Base-by-base conservation (phyloP, 768 basidiomycete species). In the Stropharia rugosoannulata region DNA sequence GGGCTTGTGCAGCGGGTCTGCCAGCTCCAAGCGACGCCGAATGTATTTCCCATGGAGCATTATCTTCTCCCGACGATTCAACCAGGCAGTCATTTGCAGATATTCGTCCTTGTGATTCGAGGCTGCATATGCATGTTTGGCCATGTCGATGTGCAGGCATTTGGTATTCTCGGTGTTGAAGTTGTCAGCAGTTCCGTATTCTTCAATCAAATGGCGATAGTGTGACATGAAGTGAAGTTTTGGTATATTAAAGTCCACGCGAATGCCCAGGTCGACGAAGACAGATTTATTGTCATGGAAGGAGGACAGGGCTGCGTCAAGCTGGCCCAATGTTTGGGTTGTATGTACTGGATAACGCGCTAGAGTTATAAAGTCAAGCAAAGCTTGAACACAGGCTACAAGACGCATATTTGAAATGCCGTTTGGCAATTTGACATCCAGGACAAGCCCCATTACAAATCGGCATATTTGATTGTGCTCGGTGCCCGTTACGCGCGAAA, bases 401-500 rank as follows among this genome's bases (percentile, higher is more conserved):
- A 45, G 43, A 13, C 22, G 12, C 16, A 7, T 13, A 7, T 7
- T 45, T 32, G 43, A 45, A 8, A 22, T 8, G 4, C 55, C 58
- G 9, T 59, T 9, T 5, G 29, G 38, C 19, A 56, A 35, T 6
- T 61, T 25, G 25, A 22, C 27, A 5, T 69, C 68, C 11, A 67
- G 62, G 0, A 75, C 48, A 38, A 66, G 60, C 0, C 62, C 63
- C 18, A 70, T 38, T 16, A 75, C 62, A 36, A 70, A 62, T 16
- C 64, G 62, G 40, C 67, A 63, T 61, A 75, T 70, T 15, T 63
- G 59, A 53, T 75, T 73, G 25, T 71, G 64, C 57, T 79, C 74
- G 0, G 62, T 62, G 1, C 77, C 78, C 0, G 73, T 73, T 54
- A 73, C 70, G 56, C 77, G 75, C 2, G 70, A 69, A 1, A 80